Evolutionary conservation across 2,329 filamentous ascomycete species (phyloP).

Genomic region (Epichloe festucae): DNA sequence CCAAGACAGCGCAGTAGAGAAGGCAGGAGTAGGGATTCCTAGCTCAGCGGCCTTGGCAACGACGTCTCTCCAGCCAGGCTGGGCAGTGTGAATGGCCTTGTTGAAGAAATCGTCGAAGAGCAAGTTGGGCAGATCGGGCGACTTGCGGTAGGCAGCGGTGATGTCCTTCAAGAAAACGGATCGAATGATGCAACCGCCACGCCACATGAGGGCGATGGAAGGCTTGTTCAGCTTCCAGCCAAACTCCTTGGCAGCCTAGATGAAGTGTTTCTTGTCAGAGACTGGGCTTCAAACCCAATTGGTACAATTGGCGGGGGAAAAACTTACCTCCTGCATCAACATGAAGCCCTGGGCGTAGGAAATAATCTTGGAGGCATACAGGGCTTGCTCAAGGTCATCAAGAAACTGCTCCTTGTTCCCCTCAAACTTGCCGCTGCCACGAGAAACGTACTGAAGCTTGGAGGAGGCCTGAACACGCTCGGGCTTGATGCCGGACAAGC

Average conservation of each 20-base stretch:
- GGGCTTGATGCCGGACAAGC: slow-evolving; percentile 84
- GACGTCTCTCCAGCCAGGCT: slow-evolving; percentile 83
- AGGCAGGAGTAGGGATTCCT: slow-evolving; percentile 91
- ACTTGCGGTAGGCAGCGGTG: slow-evolving; percentile 86
- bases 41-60: slow-evolving; percentile 85
- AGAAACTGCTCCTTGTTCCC: slow-evolving; percentile 91
- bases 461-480: slow-evolving; percentile 76
- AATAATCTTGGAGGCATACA: slow-evolving; percentile 99
- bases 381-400: slow-evolving; percentile 92
- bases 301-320: background rate
- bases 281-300: background rate
- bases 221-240: slow-evolving; percentile 99
- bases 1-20: slow-evolving; percentile 95
- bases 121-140: slow-evolving; percentile 93
- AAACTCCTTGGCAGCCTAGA: slow-evolving; percentile 85
- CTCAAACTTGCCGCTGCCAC: slow-evolving; percentile 58
- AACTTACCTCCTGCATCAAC: slow-evolving; percentile 88
- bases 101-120: slow-evolving; percentile 99
- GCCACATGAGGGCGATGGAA: slow-evolving; percentile 99
- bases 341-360: slow-evolving; percentile 99
- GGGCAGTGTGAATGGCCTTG: slow-evolving; percentile 94
- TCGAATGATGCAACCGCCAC: slow-evolving; percentile 98
- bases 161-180: slow-evolving; percentile 99
- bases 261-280: background rate
- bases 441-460: slow-evolving; percentile 63